Evolutionary conservation across 1,284 basidiomycete genomes (phyloP), one percentile per base, ranked within the genome.

Genomic region (Austroboletus sp.): DNA sequence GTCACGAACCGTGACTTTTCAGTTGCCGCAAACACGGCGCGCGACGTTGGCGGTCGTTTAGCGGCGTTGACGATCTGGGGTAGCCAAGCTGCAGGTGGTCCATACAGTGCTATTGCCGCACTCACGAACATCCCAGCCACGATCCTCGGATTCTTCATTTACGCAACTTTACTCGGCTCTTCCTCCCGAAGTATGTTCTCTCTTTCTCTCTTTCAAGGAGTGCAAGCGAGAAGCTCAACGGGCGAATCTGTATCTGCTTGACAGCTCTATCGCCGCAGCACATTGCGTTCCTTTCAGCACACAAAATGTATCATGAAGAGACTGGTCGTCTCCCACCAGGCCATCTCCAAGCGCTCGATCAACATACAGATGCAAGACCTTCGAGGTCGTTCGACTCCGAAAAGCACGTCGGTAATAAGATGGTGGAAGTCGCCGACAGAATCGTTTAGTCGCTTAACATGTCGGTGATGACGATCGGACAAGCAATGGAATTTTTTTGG

Each of bases 11-110:
- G 3, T 26, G 15, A 6, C n/a, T 5, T 4, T 41, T 5, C 46
- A 79, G 77, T 85, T 47, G 73, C 79, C 11, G 69, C 80, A 15
- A 85, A 85, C 59, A 65, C 79, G 2, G 82, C 82, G 26, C 78
- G 82, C 53, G 83, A 85, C 56, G 35, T 86, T 39, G 83, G 82
- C 15, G 79, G 71, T 3, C 75, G 82, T 13, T 52, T 85, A 19
- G 70, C 72, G 50, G 75, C 70, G 4, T 52, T 84, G 57, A 70
- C 77, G 0, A 71, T 84, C 38, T 85, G 76, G 72, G 82, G 82
- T 3, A 57, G 35, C 3, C 53, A 64, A 47, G 81, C 80, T 15
- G 59, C 66, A 16, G 80, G 80, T 19, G 79, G 80, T 4, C 54
- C 55, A 13, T 85, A 83, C 55, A 77, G 79, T 3, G 82, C 80